Conservation (phyloP, 441 rosid species). For the Populus tomentosa region DNA sequence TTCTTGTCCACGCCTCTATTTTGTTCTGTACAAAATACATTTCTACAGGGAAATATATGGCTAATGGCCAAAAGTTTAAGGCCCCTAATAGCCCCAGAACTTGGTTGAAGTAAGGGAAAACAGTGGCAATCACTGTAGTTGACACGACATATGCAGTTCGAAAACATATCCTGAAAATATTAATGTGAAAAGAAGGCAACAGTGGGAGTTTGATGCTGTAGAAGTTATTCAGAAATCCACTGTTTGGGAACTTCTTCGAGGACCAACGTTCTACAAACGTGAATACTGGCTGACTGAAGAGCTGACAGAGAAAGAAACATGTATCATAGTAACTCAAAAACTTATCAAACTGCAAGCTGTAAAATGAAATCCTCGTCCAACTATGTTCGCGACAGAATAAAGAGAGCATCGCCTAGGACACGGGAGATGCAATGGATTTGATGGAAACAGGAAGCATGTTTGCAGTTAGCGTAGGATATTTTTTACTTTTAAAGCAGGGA, state of each 20-base stretch:
- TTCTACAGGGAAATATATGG: conserved; percentile 44
- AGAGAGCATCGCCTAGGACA: too few relatives aligned
- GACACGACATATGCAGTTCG: conserved; percentile 51
- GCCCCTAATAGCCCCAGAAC: conserved; percentile 61
- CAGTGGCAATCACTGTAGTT: conserved; percentile 40
- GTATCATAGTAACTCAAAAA: neutral
- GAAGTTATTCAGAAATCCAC: neutral
- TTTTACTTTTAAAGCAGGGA: neutral
- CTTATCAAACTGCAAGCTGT: too few relatives aligned
- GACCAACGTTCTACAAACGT: neutral
- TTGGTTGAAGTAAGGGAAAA: conserved; percentile 69
- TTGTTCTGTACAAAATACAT: conserved; percentile 61
- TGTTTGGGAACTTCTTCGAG: neutral
- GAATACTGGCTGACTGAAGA: neutral
- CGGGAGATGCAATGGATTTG: neutral
- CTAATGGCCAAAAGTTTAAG: conserved; percentile 54
- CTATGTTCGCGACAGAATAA: too few relatives aligned
- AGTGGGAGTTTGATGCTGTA: conserved; percentile 29
- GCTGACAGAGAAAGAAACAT: neutral
- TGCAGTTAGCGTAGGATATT: neutral
- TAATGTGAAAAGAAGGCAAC: conserved; percentile 28
- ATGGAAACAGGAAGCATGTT: neutral
- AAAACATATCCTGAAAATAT: conserved; percentile 41
- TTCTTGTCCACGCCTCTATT: conserved; percentile 44
- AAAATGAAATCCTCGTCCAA: too few relatives aligned